Base-by-base conservation (phyloP, 768 basidiomycete genomes). In the Leucocoprinus sp. region DNA sequence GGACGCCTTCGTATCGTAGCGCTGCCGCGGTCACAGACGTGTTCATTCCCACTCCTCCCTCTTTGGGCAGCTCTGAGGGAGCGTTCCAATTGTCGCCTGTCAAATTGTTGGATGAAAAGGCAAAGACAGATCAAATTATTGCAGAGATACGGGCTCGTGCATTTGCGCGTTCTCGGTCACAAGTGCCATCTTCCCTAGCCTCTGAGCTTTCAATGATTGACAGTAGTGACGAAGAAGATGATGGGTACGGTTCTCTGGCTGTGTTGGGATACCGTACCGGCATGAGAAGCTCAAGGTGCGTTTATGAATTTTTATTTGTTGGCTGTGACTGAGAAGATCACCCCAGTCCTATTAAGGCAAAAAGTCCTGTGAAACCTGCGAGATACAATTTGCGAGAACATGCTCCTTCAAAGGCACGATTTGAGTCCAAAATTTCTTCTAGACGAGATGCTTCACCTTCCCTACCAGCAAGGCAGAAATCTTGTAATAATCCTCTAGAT, bases 121-220 rank as follows among this genome's bases (percentile, higher is more conserved):
- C 59, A 21, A 84, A 78, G 57, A 67, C 83, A 2, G 72, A 72
- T 12, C 65, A 69, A 53, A 66, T 84, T 23, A 78, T 87, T 37
- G 79, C 74, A 5, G 66, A 75, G 27, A 83, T 86, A 50, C 83
- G 73, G 62, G 78, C 74, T n/a, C 70, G 66, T 50, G 82, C 77
- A 4, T 70, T 65, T 38, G 76, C 75, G 45, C 66, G 62, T 17
- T 66, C 51, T 5, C 53, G 61, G 19, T 68, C 65, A n/a, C 69
- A 72, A 2, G 74, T 78, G 36, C 56, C 64, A n/a, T 26, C 40
- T n/a, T 42, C 34, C 18, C 43, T 55, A 21, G 37, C 52, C 19
- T 53, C 63, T 11, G 59, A 64, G 26, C 69, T 76, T 43, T 54
- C 66, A 31, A 67, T 66, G n/a, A 64, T 69, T 26, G 74, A 71